Evolutionary conservation across 2,329 filamentous ascomycete genomes (phyloP).

Genomic region (Diplodia seriata): DNA sequence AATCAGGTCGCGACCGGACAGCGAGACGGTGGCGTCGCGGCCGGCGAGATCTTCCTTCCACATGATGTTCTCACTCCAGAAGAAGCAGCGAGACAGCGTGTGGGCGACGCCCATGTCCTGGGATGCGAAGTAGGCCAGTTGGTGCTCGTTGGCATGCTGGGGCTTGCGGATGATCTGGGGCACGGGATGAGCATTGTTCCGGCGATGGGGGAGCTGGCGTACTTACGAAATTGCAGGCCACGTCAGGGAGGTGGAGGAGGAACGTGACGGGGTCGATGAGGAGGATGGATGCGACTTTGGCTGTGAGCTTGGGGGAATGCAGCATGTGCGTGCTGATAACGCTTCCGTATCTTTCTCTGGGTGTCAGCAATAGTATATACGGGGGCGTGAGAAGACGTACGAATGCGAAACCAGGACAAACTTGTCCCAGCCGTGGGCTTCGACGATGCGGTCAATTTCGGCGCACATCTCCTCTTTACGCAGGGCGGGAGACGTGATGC

Average conservation of each 20-base stretch:
- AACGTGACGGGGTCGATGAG: conserved; percentile 71
- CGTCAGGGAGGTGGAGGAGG: conserved; percentile 71
- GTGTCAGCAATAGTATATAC: too few relatives aligned
- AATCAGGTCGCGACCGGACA: conserved; percentile 69
- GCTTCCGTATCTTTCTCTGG: not conserved
- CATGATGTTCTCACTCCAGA: conserved; percentile 73
- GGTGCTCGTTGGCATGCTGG: conserved; percentile 68
- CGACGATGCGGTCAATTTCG: conserved; percentile 65
- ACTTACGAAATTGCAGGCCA: conserved; percentile 73
- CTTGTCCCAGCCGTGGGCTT: conserved; percentile 62
- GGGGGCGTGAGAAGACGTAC: conserved; percentile 60
- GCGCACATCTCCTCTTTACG: conserved; percentile 60
- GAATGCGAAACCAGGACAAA: conserved; percentile 68
- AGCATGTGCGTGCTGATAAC: conserved; percentile 67
- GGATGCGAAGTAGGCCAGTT: conserved; percentile 73
- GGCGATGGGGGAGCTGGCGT: too few relatives aligned
- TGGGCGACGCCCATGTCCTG: conserved; percentile 72
- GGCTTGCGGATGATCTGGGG: conserved; percentile 37
- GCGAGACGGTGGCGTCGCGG: conserved; percentile 61
- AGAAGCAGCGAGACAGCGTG: conserved; percentile 70
- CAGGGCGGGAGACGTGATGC: conserved; percentile 64
- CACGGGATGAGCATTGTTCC: too few relatives aligned
- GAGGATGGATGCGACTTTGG: conserved; percentile 57
- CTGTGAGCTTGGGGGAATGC: conserved; percentile 53
- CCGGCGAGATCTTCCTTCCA: conserved; percentile 69